Evolutionary conservation across 2,329 filamentous ascomycete genomes (phyloP).

Genomic region (Neurospora crassa): DNA sequence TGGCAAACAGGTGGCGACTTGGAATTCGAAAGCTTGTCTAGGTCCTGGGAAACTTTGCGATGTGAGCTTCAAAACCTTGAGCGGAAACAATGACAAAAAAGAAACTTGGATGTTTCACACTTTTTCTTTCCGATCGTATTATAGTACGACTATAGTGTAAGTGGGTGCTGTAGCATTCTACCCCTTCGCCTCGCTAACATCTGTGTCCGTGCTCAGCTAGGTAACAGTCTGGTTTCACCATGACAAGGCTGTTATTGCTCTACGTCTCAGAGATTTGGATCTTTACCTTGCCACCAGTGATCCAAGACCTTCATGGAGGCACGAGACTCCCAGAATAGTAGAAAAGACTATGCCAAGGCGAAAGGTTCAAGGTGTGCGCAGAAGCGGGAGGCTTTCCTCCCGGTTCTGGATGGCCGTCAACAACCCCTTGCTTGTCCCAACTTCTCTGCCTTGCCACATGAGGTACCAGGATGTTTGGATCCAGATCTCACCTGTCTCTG

Average conservation of each 20-base stretch:
- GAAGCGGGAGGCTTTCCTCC: background rate
- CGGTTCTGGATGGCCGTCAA: background rate
- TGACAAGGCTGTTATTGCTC: background rate
- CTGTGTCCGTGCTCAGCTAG: background rate
- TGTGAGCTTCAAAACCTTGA: background rate
- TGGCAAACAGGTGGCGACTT: background rate
- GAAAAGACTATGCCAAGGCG: background rate
- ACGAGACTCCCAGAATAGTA: background rate
- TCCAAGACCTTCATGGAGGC: background rate
- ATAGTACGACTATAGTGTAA: background rate
- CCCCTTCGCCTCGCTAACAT: background rate
- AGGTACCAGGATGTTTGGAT: background rate
- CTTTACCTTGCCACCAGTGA: background rate
- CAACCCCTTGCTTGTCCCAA: background rate
- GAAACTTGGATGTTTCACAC: background rate
- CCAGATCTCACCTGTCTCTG: background rate
- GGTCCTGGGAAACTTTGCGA: background rate
- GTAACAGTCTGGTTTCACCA: background rate
- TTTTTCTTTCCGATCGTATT: background rate
- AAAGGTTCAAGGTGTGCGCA: background rate
- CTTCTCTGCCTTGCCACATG: background rate
- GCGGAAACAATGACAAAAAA: background rate
- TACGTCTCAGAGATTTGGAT: background rate
- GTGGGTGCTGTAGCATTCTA: background rate
- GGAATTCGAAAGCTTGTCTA: background rate